A percentile compares a stretch with the other conserved stretches of the same genome.
Evolutionary conservation across 441 rosid genomes (phyloP).

Genomic region (Pelargonium exstipulatum): DNA sequence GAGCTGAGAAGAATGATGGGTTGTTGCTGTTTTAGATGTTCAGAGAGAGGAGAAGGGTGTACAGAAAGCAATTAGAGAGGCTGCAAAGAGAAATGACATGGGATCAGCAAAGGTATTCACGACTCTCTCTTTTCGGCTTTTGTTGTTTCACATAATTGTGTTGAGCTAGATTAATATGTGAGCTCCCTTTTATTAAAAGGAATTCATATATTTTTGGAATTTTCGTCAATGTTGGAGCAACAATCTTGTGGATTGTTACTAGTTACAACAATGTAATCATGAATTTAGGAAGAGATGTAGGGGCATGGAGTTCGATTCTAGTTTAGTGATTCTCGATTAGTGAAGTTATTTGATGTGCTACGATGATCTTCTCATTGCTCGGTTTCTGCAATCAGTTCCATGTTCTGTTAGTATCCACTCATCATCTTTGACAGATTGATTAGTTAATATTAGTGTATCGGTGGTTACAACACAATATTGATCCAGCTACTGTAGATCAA

Average conservation of each 20-base stretch:
- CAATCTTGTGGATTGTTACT: not conserved
- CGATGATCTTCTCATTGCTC: too few relatives aligned
- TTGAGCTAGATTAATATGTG: not conserved
- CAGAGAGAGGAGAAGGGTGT: conserved; percentile 80
- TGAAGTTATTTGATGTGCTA: too few relatives aligned
- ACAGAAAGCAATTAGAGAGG: conserved; percentile 79
- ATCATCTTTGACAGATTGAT: too few relatives aligned
- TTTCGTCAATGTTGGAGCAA: not conserved
- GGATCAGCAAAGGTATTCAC: conserved; percentile 69
- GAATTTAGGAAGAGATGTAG: too few relatives aligned
- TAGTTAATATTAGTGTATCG: too few relatives aligned
- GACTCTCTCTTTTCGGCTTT: not conserved
- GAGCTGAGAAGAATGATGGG: not conserved
- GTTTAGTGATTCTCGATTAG: too few relatives aligned
- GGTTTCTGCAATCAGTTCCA: too few relatives aligned
- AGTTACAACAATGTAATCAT: not conserved
- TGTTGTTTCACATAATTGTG: not conserved
- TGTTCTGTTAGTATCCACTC: too few relatives aligned
- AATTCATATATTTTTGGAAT: not conserved
- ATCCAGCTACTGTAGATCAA: too few relatives aligned
- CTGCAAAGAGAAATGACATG: conserved; percentile 84
- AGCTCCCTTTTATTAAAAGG: not conserved
- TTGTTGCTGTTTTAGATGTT: conserved; percentile 45
- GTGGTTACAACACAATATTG: too few relatives aligned
- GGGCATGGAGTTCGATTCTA: too few relatives aligned